Evolutionary conservation across 2,329 filamentous ascomycete species (phyloP).

Genomic region (Cercospora sp.): DNA sequence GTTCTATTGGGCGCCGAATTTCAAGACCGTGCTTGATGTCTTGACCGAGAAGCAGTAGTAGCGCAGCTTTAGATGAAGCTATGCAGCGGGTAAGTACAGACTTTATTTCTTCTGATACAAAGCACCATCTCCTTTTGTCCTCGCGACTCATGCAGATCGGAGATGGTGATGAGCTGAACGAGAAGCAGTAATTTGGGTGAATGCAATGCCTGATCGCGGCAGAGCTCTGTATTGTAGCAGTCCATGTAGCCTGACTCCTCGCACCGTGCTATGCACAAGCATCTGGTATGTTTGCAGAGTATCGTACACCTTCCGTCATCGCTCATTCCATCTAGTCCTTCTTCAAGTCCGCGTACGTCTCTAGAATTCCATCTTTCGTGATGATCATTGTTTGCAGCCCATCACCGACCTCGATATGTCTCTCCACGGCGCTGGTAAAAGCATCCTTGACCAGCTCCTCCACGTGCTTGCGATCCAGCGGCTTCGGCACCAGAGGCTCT

Average conservation of each 20-base stretch:
- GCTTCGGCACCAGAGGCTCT: constrained; percentile 66
- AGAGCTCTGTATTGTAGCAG: background rate
- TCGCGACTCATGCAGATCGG: background rate
- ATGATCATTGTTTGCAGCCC: constrained; percentile 93
- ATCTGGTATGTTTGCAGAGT: constrained; percentile 9
- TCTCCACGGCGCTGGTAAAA: constrained; percentile 95
- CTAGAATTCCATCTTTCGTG: constrained; percentile 83
- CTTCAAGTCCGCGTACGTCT: constrained; percentile 83
- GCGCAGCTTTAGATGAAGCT: background rate
- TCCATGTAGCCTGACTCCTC: constrained; percentile 12
- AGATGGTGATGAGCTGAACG: background rate
- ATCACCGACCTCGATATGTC: constrained; percentile 98
- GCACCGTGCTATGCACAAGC: constrained; percentile 23
- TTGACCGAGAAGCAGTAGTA: background rate
- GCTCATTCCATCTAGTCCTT: constrained; percentile 61
- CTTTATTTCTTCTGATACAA: background rate
- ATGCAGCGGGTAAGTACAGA: background rate
- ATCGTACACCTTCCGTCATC: constrained; percentile 18
- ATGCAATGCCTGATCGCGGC: background rate
- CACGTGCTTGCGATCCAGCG: constrained; percentile 71
- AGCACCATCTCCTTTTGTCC: background rate
- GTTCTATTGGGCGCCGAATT: constrained; percentile 26
- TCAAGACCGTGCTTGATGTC: constrained; percentile 14
- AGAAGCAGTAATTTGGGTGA: background rate
- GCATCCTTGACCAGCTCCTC: constrained; percentile 92